Evolutionary conservation across 208 protist species (phyloP).

Genomic region (Crithidia sp.): DNA sequence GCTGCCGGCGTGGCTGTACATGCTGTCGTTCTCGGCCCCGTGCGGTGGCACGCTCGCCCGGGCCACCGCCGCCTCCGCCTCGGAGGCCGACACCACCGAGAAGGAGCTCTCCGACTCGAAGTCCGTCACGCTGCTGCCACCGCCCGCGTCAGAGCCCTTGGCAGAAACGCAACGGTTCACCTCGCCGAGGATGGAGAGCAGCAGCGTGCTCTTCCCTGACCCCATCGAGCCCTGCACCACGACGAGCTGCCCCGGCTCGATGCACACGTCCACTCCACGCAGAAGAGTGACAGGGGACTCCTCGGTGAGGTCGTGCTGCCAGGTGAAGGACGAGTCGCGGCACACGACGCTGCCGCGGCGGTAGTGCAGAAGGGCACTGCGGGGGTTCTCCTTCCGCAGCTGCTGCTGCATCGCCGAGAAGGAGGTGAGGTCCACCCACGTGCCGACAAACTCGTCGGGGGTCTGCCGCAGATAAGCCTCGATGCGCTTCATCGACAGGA

Average conservation of each 20-base stretch:
- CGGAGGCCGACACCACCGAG: conserved; percentile 35
- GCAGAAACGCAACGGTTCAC: conserved; percentile 54
- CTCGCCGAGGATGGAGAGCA: conserved; percentile 81
- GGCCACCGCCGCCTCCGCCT: conserved; percentile 10
- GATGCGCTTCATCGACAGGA: conserved; percentile 60
- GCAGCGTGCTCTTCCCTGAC: conserved; percentile 75
- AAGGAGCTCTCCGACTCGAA: conserved; percentile 35
- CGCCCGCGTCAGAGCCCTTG: neutral
- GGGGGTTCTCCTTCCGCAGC: conserved; percentile 26
- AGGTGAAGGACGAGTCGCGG: conserved; percentile 70
- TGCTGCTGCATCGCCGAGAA: conserved; percentile 39
- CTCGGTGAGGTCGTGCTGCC: conserved; percentile 69
- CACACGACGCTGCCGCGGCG: conserved; percentile 65
- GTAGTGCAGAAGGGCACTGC: conserved; percentile 35
- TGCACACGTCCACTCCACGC: conserved; percentile 54
- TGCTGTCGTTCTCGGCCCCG: conserved; percentile 6
- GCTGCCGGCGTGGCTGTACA: conserved; percentile 14
- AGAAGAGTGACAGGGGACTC: conserved; percentile 46
- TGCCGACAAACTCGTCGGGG: conserved; percentile 67
- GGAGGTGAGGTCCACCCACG: conserved; percentile 60
- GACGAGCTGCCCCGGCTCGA: conserved; percentile 70
- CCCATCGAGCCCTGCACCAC: conserved; percentile 87
- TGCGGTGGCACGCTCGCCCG: neutral
- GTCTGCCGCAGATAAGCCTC: conserved; percentile 68
- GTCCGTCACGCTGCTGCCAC: conserved; percentile 19